A percentile compares a stretch with the other conserved stretches of the same genome.
Evolutionary conservation across 2,329 filamentous ascomycete genomes (phyloP).

Genomic region (Stachybotrys chartarum): DNA sequence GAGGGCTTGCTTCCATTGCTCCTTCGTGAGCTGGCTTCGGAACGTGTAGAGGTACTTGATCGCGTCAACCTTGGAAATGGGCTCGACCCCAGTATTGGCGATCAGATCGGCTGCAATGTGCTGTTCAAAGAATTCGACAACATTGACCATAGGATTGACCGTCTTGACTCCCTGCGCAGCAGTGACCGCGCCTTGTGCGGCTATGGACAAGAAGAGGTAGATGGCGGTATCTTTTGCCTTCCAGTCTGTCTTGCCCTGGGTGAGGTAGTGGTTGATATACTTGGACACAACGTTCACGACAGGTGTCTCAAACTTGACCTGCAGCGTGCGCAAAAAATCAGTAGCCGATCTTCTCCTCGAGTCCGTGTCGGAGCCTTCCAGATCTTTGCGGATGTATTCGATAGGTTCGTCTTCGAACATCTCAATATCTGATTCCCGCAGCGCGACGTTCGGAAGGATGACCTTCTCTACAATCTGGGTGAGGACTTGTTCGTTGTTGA

Average conservation of each 20-base stretch:
- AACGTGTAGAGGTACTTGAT: slow-evolving; percentile 98
- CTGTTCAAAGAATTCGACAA: slow-evolving; percentile 91
- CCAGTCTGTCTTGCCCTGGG: slow-evolving; percentile 79
- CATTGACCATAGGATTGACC: slow-evolving; percentile 79
- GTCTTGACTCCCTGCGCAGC: slow-evolving; percentile 84
- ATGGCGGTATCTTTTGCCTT: slow-evolving; percentile 98
- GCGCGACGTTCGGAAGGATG: slow-evolving; percentile 82
- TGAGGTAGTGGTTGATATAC: slow-evolving; percentile 82
- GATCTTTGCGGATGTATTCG: slow-evolving; percentile 89
- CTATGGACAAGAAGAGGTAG: slow-evolving; percentile 90
- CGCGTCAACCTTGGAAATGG: slow-evolving; percentile 91
- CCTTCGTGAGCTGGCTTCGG: slow-evolving; percentile 85
- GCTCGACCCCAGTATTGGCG: slow-evolving; percentile 59
- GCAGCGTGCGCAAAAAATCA: slow-evolving; percentile 83
- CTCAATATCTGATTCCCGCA: slow-evolving; percentile 90
- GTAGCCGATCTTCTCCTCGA: slow-evolving; percentile 87
- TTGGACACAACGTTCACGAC: slow-evolving; percentile 83
- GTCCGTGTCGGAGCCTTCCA: slow-evolving; percentile 94
- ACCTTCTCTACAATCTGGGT: slow-evolving; percentile 92
- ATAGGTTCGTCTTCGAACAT: slow-evolving; percentile 98
- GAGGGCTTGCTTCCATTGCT: slow-evolving; percentile 87
- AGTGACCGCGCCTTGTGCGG: slow-evolving; percentile 83
- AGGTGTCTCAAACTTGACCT: slow-evolving; percentile 78
- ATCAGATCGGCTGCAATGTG: slow-evolving; percentile 87
- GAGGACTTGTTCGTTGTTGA: slow-evolving; percentile 75